Base-by-base conservation (phyloP, 352 stramenopile genomes). In the Albugo candida region DNA sequence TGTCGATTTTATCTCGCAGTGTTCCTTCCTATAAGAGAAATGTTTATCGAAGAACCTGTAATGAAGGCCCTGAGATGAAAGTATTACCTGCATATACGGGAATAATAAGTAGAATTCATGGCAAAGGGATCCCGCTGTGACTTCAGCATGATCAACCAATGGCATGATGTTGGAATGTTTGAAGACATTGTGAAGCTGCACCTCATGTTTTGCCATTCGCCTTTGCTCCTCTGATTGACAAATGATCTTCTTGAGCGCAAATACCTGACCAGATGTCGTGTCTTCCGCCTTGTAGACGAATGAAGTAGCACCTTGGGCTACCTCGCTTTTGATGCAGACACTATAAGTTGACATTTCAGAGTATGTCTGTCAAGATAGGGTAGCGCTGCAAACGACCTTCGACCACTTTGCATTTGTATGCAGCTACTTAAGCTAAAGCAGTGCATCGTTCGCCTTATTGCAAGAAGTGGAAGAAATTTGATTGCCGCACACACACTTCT, bases 201-300 rank as follows among this genome's bases (percentile, higher is more conserved):
- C 89, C 64, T 94, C 82, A 37, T 70, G 55, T 60, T 85, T 79
- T 24, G 71, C 78, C 48, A 78, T 58, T 38, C 80, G 63, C 48
- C 76, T 65, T 58, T 93, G 82, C 55, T 92, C 81, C 20, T 80
- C 55, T 27, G 70, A 76, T 55, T 92, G 81, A 56, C 77, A 91
- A 46, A 89, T 31, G 16, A 93, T 74, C 60, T 92, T 94, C 63
- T 94, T 94, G 39, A 94, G 75, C 45, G 82, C 82, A 44, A 88
- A 92, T 37, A 59, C 47, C 39, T 89, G 71, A 17, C 81, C 72
- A 13, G 77, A 89, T 31, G 63, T 47, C 11, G 70, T 61, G 47
- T 94, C 77, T 36, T 64, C 64, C 5, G 76, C 74, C 34, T 63
- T 64, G 55, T 85, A 92, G 35, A 94, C 82, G 47, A 81, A 88